Percentiles rank a stretch among this genome's conserved stretches.
phyloP scores from a whole-genome alignment of 306 rosid species.

The Pueraria montana region DNA sequence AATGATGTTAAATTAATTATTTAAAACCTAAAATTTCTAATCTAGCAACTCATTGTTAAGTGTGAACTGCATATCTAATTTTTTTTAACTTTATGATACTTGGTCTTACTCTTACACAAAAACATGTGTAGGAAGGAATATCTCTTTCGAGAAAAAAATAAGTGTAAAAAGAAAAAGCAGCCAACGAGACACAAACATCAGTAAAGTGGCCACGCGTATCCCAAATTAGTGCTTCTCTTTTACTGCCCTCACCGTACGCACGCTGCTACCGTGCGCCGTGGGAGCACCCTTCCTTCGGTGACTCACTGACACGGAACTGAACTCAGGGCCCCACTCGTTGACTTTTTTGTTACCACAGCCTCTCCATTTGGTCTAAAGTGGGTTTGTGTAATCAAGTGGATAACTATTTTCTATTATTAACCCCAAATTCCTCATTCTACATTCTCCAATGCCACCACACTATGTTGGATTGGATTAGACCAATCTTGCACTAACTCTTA shows the following conservation, averaged over 20 bases:
- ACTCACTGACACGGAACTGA: conserved; percentile 37
- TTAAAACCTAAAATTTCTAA: neutral
- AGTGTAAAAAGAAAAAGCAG: conserved; percentile 40
- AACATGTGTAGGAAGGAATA: neutral
- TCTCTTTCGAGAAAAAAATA: conserved; percentile 17
- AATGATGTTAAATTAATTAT: neutral
- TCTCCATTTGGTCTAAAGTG: conserved; percentile 45
- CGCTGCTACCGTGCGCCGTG: conserved; percentile 54
- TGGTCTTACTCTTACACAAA: neutral
- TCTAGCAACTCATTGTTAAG: neutral
- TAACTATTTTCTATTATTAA: neutral
- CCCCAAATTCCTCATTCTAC: neutral
- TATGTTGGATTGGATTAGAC: conserved; percentile 49
- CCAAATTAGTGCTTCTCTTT: conserved; percentile 58
- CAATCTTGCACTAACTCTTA: conserved; percentile 46
- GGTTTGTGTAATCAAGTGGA: conserved; percentile 46
- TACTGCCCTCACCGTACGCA: conserved; percentile 44
- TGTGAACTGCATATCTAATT: neutral
- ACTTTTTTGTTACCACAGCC: conserved; percentile 47
- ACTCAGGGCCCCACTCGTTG: conserved; percentile 68
- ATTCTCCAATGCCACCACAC: conserved; percentile 35
- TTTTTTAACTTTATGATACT: neutral
- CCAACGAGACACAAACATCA: neutral
- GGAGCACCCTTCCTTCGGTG: conserved; percentile 11
- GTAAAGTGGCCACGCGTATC: conserved; percentile 54